Evolutionary conservation across 2,329 filamentous ascomycete species (phyloP).

Genomic region (Sphaerulina vaccinii): DNA sequence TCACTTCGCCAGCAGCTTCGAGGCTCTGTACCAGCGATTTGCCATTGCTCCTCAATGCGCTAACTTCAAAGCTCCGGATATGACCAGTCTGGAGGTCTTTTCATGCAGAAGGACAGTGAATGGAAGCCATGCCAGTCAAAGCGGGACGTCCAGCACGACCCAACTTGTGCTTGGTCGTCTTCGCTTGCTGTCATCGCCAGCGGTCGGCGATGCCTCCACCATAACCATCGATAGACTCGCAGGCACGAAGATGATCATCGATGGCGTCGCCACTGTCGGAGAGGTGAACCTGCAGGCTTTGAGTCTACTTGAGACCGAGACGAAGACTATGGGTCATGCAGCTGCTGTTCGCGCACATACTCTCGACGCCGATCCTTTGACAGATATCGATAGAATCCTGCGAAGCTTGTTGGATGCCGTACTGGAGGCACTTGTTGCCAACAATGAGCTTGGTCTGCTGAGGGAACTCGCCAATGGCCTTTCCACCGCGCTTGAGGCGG

Average conservation of each 20-base stretch:
- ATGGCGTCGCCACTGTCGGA: conserved; percentile 23
- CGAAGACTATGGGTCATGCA: conserved; percentile 40
- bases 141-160: not conserved
- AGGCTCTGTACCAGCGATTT: conserved; percentile 44
- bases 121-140: conserved; percentile 9
- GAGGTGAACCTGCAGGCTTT: conserved; percentile 43
- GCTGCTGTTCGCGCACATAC: conserved; percentile 37
- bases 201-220: not conserved
- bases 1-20: conserved; percentile 49
- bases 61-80: not conserved
- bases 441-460: conserved; percentile 2
- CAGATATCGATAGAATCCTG: conserved; percentile 35
- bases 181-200: conserved; percentile 14
- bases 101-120: conserved; percentile 10
- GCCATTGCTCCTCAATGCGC: conserved; percentile 1
- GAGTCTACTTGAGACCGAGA: conserved; percentile 43
- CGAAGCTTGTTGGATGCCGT: conserved; percentile 27
- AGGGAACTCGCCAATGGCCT: not conserved
- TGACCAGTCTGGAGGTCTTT: conserved; percentile 21
- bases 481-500: not conserved
- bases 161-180: conserved; percentile 2
- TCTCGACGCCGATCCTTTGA: conserved; percentile 36
- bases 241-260: conserved; percentile 3
- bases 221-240: not conserved
- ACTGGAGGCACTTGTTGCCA: conserved; percentile 34